phyloP scores from a whole-genome alignment of 2,329 filamentous ascomycete species.

The Pseudocercospora pini-densiflorae region DNA sequence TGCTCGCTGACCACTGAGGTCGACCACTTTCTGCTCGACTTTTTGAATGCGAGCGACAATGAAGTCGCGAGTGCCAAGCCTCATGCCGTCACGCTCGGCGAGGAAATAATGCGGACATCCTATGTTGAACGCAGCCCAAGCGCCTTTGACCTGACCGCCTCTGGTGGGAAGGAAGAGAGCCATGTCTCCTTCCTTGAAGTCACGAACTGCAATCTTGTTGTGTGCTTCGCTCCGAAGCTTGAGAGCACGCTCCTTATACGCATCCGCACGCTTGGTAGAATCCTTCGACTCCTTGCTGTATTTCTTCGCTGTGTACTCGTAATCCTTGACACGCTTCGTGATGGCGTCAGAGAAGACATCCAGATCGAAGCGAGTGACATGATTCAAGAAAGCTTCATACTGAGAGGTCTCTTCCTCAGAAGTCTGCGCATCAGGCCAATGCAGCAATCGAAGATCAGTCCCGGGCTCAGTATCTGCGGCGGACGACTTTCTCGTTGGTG shows the following conservation, averaged over 20 bases:
- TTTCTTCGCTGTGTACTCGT: conserved; percentile 90
- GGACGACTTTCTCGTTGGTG: conserved; percentile 59
- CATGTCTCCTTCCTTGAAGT: conserved; percentile 96
- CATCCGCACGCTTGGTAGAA: conserved; percentile 39
- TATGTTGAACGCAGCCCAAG: conserved; percentile 98
- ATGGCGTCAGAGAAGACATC: conserved; percentile 84
- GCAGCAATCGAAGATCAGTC: conserved; percentile 71
- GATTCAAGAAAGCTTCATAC: conserved; percentile 75
- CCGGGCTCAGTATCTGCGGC: conserved; percentile 40
- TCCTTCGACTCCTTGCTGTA: conserved; percentile 86
- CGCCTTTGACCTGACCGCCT: conserved; percentile 83
- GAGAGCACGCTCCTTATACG: conserved; percentile 85
- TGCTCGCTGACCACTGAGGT: conserved; percentile 63
- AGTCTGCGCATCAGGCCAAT: conserved; percentile 78
- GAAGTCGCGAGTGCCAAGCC: conserved; percentile 86
- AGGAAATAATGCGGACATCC: conserved; percentile 97
- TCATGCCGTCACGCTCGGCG: conserved; percentile 87
- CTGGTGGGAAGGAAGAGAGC: conserved; percentile 92
- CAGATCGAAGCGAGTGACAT: conserved; percentile 77
- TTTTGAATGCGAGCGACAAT: conserved; percentile 92
- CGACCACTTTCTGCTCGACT: conserved; percentile 90
- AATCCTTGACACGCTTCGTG: conserved; percentile 87
- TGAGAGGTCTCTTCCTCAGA: conserved; percentile 69
- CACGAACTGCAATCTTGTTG: conserved; percentile 93
- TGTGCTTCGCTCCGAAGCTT: conserved; percentile 81